Conservation (phyloP, 2,329 filamentous ascomycete species). For the Exophiala sp. region DNA sequence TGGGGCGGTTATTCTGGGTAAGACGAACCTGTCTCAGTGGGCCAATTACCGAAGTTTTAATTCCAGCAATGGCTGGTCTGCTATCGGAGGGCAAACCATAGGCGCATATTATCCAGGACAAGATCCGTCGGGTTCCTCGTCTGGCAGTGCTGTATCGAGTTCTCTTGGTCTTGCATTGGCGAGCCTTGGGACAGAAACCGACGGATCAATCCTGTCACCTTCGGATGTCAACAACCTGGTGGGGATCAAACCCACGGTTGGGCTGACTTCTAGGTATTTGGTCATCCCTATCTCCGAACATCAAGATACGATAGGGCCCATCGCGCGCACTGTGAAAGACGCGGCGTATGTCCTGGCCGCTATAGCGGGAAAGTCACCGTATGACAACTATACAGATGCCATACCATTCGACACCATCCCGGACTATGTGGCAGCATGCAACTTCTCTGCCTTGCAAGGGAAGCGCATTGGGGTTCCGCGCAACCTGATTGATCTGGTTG, state of each 20-base stretch:
- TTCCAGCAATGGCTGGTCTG: constrained; percentile 56
- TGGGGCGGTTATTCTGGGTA: constrained; percentile 61
- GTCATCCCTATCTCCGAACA: constrained; percentile 57
- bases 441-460: constrained; percentile 48
- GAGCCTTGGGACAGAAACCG: constrained; percentile 58
- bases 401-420: constrained; percentile 52
- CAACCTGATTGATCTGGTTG: constrained; percentile 47
- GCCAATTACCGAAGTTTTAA: constrained; percentile 56
- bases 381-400: constrained; percentile 54
- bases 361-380: constrained; percentile 51
- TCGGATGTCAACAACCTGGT: constrained; percentile 54
- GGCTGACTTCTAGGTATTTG: constrained; percentile 40
- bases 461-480: constrained; percentile 60
- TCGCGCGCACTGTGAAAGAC: constrained; percentile 54
- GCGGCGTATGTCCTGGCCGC: constrained; percentile 53
- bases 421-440: constrained; percentile 57
- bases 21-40: constrained; percentile 61
- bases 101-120: constrained; percentile 57
- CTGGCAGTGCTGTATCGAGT: constrained; percentile 56
- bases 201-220: constrained; percentile 58
- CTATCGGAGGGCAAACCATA: constrained; percentile 56
- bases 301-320: constrained; percentile 41
- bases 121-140: constrained; percentile 57
- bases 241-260: constrained; percentile 63
- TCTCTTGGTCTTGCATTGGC: constrained; percentile 56